Evolutionary conservation across 2,329 filamentous ascomycete genomes (phyloP), one percentile per base, ranked within the genome.

Genomic region (Fusarium sp.): DNA sequence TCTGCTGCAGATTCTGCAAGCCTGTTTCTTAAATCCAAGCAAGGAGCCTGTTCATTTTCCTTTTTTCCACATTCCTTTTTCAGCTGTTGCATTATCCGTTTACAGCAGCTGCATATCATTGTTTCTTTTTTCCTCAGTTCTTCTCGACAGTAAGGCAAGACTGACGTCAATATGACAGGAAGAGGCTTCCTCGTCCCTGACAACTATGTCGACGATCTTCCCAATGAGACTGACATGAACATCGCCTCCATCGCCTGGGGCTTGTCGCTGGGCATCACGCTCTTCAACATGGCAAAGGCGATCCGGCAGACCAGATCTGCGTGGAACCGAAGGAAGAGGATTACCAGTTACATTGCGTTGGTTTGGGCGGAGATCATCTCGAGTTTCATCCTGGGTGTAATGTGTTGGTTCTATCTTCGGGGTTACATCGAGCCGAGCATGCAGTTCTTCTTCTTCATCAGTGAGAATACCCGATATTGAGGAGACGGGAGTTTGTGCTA

Each of bases 391-490:
- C 39, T 79, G 48, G 75, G 77, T 44, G 38, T 77, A 1, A 75
- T 79, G 63, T 71, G 67, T 33, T 79, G 77, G 77, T 71, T 79
- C 11, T 75, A 79, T 55, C 74, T 79, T 15, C 66, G 75, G 56
- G 60, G 61, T 1, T 48, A 54, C 5, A 71, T 79, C 48, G 66
- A 69, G 0, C 78, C 82, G 18, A 84, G 82, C 79, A 81, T 79
- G 48, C 65, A 77, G 31, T 79, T 75, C 18, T 79, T 70, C 45
- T 77, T 79, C 62, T 75, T 77, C 26, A 79, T 79, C 47, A 76
- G 77, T 79, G 74, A 33, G 75, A 35, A 77, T 74, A 63, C 52
- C 57, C 17, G 38, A 2, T 1, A 5, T 9, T 5, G 5, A 18
- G 12, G 7, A 1, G 5, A 7, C 18, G 8, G 12, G 14, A 12